These are phyloP conservation scores for Cicer chorassanicum DNA, from an alignment of 306 rosid species.

Conservation along the genomic window DNA sequence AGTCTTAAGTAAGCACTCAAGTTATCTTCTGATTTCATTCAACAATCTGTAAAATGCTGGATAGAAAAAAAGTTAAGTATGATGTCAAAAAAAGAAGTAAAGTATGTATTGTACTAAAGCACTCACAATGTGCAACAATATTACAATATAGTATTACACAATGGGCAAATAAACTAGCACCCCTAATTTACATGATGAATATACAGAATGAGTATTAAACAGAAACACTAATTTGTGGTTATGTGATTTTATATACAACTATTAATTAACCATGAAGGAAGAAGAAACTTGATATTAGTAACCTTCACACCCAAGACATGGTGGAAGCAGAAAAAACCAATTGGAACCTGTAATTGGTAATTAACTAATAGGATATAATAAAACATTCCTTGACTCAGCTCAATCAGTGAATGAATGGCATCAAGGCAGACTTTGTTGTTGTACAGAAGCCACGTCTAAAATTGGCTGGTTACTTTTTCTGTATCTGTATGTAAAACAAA, in stretches of 20 bases:
- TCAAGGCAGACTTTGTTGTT: neutral
- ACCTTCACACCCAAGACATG: constrained; percentile 52
- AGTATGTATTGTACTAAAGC: neutral
- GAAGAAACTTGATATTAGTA: constrained; percentile 40
- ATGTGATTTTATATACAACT: constrained; percentile 57
- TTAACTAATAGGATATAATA: constrained; percentile 38
- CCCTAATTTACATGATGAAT: constrained; percentile 33
- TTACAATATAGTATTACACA: too few species aligned
- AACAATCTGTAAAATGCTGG: neutral
- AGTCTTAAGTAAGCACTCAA: neutral
- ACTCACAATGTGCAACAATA: neutral
- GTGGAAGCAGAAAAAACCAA: constrained; percentile 43
- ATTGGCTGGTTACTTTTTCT: constrained; percentile 44
- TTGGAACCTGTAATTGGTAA: constrained; percentile 39
- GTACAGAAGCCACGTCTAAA: constrained; percentile 37
- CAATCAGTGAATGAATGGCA: too few species aligned
- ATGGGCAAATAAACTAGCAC: neutral
- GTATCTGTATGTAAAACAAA: constrained; percentile 26
- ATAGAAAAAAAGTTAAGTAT: neutral
- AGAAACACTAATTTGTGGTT: constrained; percentile 45
- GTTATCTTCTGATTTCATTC: neutral
- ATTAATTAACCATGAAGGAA: constrained; percentile 26
- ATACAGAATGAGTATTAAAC: constrained; percentile 27
- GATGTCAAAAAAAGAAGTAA: too few species aligned
- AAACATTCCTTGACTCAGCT: constrained; percentile 18